Evolutionary conservation across 169 alveolate species (phyloP), one percentile per base, ranked within the genome.

Genomic region (Eimeria falciformis): DNA sequence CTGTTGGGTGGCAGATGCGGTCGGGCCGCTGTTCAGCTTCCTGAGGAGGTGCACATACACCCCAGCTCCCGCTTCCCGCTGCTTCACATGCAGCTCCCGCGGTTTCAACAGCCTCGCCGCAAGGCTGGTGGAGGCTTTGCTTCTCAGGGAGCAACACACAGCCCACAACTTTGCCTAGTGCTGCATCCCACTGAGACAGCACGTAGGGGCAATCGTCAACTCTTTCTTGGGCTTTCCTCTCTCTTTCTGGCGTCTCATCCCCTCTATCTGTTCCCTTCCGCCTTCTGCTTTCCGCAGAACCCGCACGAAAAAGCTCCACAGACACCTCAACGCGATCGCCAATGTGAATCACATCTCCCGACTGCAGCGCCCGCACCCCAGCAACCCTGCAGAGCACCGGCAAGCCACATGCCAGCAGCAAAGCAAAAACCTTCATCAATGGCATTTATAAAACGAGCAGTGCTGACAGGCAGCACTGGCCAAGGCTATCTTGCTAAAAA

Each of bases 321-420:
- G 96, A 95, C 5, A 95, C 95, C 85, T 96, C 98, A 65, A 95
- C 93, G 82, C 96, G 95, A 85, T 96, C 98, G 5, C 98, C 98
- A 40, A 96, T 91, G 71, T 96, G 98, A 53, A 96, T 95, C 25
- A 96, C 55, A 85, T 96, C 98, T 0, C 97, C 97, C 33, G 94
- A 92, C 82, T 92, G 94, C 40, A 96, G 73, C 29, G 95, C 89
- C 78, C 93, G 95, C 55, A 87, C 88, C n/a, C 96, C 95, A 37
- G 91, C 92, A 3, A 96, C 91, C 92, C 96, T 96, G 56, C 50
- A 66, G 43, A 1, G 14, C 56, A 45, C 23, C 85, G 17, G 27
- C 85, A 75, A 27, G 21, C 29, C 0, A 40, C n/a, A 5, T 25
- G 21, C 33, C 73, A 62, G 73, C 73, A 23, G 73, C 73, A 62